phyloP scores from a whole-genome alignment of 2,329 filamentous ascomycete genomes.

The Paraphaeosphaeria minitans region DNA sequence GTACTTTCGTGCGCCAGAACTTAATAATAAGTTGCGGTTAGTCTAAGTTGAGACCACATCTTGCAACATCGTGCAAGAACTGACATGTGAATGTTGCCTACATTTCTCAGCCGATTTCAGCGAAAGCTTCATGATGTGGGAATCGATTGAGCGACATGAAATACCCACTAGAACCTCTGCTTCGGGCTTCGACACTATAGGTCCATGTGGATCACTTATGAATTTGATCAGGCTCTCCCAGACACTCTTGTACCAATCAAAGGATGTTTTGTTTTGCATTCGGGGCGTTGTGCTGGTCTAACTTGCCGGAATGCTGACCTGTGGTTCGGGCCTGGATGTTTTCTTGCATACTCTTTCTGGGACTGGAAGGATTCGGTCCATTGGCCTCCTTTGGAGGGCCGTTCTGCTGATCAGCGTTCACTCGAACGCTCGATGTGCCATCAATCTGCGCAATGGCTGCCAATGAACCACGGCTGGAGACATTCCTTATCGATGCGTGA shows the following conservation, averaged over 20 bases:
- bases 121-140: no score
- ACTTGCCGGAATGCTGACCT: neutral
- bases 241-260: neutral
- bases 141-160: no score
- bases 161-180: no score
- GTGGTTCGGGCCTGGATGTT: neutral
- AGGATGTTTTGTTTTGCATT: neutral
- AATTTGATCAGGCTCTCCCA: neutral
- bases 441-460: neutral
- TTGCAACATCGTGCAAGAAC: neutral
- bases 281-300: neutral
- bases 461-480: neutral
- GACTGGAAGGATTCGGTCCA: neutral
- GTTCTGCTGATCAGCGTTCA: neutral
- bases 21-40: neutral
- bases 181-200: neutral
- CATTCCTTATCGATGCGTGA: neutral
- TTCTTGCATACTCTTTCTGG: neutral
- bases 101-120: no score
- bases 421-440: neutral
- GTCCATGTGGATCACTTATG: neutral
- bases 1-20: neutral
- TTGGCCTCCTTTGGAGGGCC: neutral
- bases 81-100: neutral
- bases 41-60: neutral